These are phyloP conservation scores for Coniochaeta hoffmannii DNA, from an alignment of 2,329 filamentous ascomycete genomes.

Conservation along the genomic window DNA sequence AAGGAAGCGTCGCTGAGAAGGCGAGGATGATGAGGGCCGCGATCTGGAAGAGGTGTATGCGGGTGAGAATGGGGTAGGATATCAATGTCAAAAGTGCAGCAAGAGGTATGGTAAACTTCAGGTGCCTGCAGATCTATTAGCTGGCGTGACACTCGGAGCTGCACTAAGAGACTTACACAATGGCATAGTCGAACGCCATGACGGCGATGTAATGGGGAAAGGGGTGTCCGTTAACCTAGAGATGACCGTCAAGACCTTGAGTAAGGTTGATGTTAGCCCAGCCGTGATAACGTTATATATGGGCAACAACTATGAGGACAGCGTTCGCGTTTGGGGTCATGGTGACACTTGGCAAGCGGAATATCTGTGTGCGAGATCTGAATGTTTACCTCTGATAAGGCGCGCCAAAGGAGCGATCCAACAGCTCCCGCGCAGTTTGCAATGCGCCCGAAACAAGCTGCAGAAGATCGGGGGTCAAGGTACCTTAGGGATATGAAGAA, in stretches of 20 bases:
- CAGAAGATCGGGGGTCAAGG: neutral
- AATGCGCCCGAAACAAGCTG: too few relatives aligned
- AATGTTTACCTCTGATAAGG: neutral
- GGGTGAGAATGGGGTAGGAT: constrained; percentile 54
- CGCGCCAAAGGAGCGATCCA: neutral
- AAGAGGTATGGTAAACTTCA: constrained; percentile 60
- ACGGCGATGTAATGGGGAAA: neutral
- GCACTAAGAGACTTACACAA: constrained; percentile 11
- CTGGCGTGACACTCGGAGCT: neutral
- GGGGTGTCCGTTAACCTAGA: neutral
- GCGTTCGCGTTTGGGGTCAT: neutral
- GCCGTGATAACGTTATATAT: neutral
- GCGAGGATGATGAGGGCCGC: constrained; percentile 54
- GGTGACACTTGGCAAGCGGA: neutral
- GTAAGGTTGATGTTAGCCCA: neutral
- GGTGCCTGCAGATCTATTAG: constrained; percentile 36
- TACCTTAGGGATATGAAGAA: neutral
- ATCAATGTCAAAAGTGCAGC: constrained; percentile 51
- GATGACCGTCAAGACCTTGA: neutral
- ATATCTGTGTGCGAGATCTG: neutral
- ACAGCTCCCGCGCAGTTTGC: neutral
- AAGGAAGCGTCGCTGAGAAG: constrained; percentile 62
- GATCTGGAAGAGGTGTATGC: constrained; percentile 56
- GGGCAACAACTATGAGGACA: neutral
- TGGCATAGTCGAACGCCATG: constrained; percentile 17